phyloP scores from a whole-genome alignment of 352 stramenopile species.

The Phytophthora multivora region DNA sequence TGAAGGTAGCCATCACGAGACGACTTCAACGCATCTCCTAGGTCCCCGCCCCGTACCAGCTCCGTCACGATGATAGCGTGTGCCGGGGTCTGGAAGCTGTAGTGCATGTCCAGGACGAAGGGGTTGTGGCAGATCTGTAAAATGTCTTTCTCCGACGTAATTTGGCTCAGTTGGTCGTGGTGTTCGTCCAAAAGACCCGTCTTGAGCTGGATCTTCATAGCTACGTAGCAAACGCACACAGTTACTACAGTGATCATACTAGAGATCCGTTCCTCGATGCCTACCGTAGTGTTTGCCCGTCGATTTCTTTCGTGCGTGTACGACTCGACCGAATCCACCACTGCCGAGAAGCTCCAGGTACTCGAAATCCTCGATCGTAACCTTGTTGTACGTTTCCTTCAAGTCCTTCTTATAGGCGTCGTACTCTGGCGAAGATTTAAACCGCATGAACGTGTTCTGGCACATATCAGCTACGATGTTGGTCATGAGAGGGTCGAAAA shows the following conservation, averaged over 20 bases:
- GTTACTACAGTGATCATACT: neutral
- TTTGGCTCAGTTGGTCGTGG: slow-evolving; percentile 82
- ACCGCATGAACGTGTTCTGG: slow-evolving; percentile 82
- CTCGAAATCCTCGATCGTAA: slow-evolving; percentile 85
- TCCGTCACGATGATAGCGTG: slow-evolving; percentile 91
- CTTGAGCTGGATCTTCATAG: slow-evolving; percentile 94
- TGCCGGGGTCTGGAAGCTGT: slow-evolving; percentile 87
- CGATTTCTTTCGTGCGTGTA: slow-evolving; percentile 90
- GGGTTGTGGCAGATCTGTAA: slow-evolving; percentile 88
- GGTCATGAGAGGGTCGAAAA: slow-evolving; percentile 72
- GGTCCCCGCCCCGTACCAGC: slow-evolving; percentile 79
- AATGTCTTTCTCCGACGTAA: slow-evolving; percentile 90
- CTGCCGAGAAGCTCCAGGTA: slow-evolving; percentile 87
- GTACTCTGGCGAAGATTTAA: slow-evolving; percentile 75
- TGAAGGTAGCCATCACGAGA: slow-evolving; percentile 73
- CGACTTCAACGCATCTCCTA: slow-evolving; percentile 76
- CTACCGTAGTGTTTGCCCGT: slow-evolving; percentile 90
- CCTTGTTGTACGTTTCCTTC: slow-evolving; percentile 89
- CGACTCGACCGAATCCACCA: slow-evolving; percentile 90
- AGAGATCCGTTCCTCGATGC: neutral
- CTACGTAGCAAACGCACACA: slow-evolving; percentile 31
- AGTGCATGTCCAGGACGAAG: slow-evolving; percentile 91
- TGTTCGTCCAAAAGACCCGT: slow-evolving; percentile 86
- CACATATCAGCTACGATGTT: slow-evolving; percentile 80
- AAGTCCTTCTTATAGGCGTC: slow-evolving; percentile 76